Evolutionary conservation across 2,329 filamentous ascomycete species (phyloP).

Genomic region (Pseudogymnoascus sp.): DNA sequence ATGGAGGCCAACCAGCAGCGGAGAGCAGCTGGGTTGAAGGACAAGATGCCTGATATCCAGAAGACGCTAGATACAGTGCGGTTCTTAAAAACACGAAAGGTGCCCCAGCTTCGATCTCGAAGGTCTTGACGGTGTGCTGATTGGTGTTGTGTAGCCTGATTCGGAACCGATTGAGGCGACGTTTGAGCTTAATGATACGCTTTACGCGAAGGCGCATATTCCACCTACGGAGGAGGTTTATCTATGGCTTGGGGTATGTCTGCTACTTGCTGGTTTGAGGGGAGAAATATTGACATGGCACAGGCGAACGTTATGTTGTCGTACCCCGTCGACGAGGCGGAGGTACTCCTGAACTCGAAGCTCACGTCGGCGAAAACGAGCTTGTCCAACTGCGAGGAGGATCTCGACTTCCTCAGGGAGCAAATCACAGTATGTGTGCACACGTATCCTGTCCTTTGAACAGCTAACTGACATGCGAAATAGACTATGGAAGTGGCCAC

Average conservation of each 20-base stretch:
- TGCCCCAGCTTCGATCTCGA: constrained; percentile 30
- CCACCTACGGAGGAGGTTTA: constrained; percentile 85
- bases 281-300: constrained; percentile 13
- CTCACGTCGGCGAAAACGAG: constrained; percentile 71
- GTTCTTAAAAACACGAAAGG: constrained; percentile 72
- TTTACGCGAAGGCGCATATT: constrained; percentile 82
- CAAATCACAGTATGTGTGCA: constrained; percentile 74
- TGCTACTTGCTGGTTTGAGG: not conserved
- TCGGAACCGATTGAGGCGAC: constrained; percentile 76
- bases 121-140: constrained; percentile 11
- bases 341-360: constrained; percentile 69
- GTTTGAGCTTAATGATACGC: constrained; percentile 93
- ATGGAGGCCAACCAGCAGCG: constrained; percentile 94
- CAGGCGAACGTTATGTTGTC: constrained; percentile 96
- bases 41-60: constrained; percentile 95
- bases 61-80: constrained; percentile 89
- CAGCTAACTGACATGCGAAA: not conserved
- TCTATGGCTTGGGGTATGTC: constrained; percentile 81
- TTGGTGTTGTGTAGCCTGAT: constrained; percentile 22
- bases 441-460: not conserved
- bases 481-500: constrained; percentile 95
- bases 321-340: constrained; percentile 84
- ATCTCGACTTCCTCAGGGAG: constrained; percentile 88
- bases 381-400: constrained; percentile 85
- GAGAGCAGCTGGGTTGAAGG: constrained; percentile 70